Evolutionary conservation across 2,329 filamentous ascomycete species (phyloP).

Genomic region (Lachnellula cervina): DNA sequence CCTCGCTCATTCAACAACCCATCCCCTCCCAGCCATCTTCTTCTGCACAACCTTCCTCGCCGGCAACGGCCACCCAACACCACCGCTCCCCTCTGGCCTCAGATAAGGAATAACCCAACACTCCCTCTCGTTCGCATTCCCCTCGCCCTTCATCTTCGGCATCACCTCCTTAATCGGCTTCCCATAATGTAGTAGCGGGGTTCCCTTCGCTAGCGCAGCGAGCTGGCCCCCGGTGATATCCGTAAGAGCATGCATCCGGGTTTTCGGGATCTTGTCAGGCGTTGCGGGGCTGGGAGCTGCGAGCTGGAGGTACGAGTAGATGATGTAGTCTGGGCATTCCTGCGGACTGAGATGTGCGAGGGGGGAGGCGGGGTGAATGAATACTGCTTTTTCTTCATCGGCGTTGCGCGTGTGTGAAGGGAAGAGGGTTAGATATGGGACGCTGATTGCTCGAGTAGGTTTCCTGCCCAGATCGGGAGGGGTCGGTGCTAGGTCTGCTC

Average conservation of each 20-base stretch:
- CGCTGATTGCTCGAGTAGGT: slow-evolving; percentile 81
- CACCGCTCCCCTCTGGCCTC: slow-evolving; percentile 60
- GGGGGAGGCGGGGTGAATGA: slow-evolving; percentile 79
- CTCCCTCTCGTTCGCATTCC: slow-evolving; percentile 53
- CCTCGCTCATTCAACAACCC: slow-evolving; percentile 46
- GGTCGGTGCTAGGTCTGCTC: slow-evolving; percentile 75
- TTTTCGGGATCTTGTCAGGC: slow-evolving; percentile 58
- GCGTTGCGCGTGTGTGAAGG: slow-evolving; percentile 51
- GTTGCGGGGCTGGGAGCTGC: slow-evolving; percentile 46
- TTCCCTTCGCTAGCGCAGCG: slow-evolving; percentile 73
- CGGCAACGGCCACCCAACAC: slow-evolving; percentile 77
- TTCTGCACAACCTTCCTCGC: slow-evolving; percentile 79
- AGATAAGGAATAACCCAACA: slow-evolving; percentile 81
- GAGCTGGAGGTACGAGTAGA: slow-evolving; percentile 82
- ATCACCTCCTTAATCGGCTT: slow-evolving; percentile 86
- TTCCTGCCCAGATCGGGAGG: slow-evolving; percentile 64
- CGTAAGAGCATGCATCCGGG: slow-evolving; percentile 83
- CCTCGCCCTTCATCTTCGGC: slow-evolving; percentile 40
- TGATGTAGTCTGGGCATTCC: slow-evolving; percentile 80
- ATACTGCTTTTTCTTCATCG: slow-evolving; percentile 63
- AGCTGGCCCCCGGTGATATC: slow-evolving; percentile 72
- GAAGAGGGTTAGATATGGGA: slow-evolving; percentile 84
- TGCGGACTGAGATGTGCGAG: slow-evolving; percentile 64
- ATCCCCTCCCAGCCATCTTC: slow-evolving; percentile 67
- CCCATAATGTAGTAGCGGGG: slow-evolving; percentile 75